A percentile compares a stretch with the other conserved stretches of the same genome.
These are phyloP conservation scores for Kazachstania sp. DNA, from an alignment of 1,139 yeast species.

Conservation along the genomic window DNA sequence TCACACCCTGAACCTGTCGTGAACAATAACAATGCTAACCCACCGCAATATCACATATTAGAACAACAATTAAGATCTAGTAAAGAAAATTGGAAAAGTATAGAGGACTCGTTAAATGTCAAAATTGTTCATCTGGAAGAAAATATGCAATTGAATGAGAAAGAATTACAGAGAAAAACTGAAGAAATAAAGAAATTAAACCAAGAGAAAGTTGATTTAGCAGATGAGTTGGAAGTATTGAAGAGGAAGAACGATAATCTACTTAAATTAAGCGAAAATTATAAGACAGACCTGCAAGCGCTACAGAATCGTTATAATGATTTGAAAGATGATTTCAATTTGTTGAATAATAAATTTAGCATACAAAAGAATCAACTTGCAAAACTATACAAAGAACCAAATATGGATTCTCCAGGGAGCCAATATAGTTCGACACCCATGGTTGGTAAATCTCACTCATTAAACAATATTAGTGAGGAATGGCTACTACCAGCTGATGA, in stretches of 20 bases:
- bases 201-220: not conserved
- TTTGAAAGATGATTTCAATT: conserved; percentile 21
- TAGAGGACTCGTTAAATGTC: conserved; percentile 45
- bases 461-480: not conserved
- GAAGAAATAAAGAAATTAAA: conserved; percentile 6
- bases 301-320: conserved; percentile 12
- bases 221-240: not conserved
- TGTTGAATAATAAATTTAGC: conserved; percentile 22
- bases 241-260: not conserved
- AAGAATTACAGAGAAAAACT: conserved; percentile 8
- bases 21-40: conserved; percentile 25
- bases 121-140: conserved; percentile 41
- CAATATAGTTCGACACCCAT: not conserved
- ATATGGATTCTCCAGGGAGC: not conserved
- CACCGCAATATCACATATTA: conserved; percentile 2
- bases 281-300: not conserved
- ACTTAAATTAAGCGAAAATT: not conserved
- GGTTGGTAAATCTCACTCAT: not conserved
- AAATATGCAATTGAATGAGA: conserved; percentile 16
- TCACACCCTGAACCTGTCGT: not conserved
- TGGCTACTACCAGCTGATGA: conserved; percentile 2
- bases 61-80: conserved; percentile 37
- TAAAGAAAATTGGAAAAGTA: conserved; percentile 55
- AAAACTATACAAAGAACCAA: not conserved
- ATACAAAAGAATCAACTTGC: conserved; percentile 22